These are phyloP conservation scores for Aphanomyces cochlioides DNA, from an alignment of 352 stramenopile species.

Conservation along the genomic window DNA sequence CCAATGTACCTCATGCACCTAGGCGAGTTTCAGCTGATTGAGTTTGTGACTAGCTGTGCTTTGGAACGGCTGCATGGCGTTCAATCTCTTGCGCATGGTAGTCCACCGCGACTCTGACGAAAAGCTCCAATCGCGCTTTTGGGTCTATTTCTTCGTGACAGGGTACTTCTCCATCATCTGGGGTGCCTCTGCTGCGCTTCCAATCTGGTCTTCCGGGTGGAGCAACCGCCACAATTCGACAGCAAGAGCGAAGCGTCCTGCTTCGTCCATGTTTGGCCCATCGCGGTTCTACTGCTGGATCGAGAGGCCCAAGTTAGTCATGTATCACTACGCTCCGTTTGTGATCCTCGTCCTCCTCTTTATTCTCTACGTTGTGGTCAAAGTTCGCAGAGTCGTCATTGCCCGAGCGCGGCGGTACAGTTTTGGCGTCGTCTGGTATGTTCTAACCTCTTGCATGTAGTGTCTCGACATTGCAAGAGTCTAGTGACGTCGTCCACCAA, in stretches of 20 bases:
- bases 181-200: conserved; percentile 14
- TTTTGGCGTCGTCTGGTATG: neutral
- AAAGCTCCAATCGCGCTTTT: conserved; percentile 15
- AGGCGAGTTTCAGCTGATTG: neutral
- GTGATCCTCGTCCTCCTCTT: conserved; percentile 66
- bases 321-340: conserved; percentile 75
- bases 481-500: neutral
- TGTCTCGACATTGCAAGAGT: neutral
- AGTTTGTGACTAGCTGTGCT: conserved; percentile 11
- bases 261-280: conserved; percentile 19
- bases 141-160: conserved; percentile 21
- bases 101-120: conserved; percentile 26
- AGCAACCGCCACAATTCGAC: neutral
- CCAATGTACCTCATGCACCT: conserved; percentile 10
- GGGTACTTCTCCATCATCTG: conserved; percentile 23
- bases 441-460: neutral
- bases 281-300: conserved; percentile 81
- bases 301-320: conserved; percentile 56
- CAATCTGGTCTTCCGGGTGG: neutral
- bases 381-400: conserved; percentile 19
- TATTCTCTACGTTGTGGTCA: conserved; percentile 41
- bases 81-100: conserved; percentile 25
- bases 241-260: no score
- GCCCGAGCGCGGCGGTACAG: conserved; percentile 2
- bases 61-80: conserved; percentile 28